Base-by-base conservation (phyloP, 371 early-diverging fungal genomes). In the Smittium culicis region DNA sequence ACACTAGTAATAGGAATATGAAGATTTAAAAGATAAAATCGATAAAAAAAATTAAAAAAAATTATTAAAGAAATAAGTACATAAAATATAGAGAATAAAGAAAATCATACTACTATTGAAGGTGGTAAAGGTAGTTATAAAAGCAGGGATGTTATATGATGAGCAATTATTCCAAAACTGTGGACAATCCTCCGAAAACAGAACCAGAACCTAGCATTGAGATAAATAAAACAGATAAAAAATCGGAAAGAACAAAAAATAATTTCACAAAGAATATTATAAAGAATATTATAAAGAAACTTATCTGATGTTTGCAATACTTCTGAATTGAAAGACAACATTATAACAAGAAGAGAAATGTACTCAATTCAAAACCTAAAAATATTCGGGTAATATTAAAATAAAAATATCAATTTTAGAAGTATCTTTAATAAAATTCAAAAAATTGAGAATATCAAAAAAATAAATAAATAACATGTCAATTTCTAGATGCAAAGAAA, bases 341-440 rank as follows among this genome's bases (percentile, higher is more conserved):
- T 11, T 20, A 45, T 45, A 45, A 11, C 45, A 45, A 45, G 45
- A 45, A 45, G 5, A 45, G 20, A 45, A 11, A 5, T 45, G 20
- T 45, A 45, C 45, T 45, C 45, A 45, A 45, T 11, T 45, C 45
- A 5, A 45, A 20, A 5, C 45, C 45, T 45, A 45, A 45, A 45
- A 45, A 45, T 45, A 11, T 11, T 45, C 5, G 5, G 20, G 5
- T 11, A 45, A 45, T 45, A 11, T 45, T 11, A 45, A 45, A 45
- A 45, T 45, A 45, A 45, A 11, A 45, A 45, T 11, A 20, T 5
- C 11, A 45, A 45, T 11, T 5, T 45, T 45, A 45, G 45, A 45
- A 45, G 45, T 20, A 45, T 20, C 45, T 45, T 11, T 20, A 59
- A 59, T 14, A 59, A 59, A 59, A 59, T 59, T 32, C 60, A 59